Evolutionary conservation across 768 basidiomycete genomes (phyloP).

Genomic region (Albatrellus ellisii): DNA sequence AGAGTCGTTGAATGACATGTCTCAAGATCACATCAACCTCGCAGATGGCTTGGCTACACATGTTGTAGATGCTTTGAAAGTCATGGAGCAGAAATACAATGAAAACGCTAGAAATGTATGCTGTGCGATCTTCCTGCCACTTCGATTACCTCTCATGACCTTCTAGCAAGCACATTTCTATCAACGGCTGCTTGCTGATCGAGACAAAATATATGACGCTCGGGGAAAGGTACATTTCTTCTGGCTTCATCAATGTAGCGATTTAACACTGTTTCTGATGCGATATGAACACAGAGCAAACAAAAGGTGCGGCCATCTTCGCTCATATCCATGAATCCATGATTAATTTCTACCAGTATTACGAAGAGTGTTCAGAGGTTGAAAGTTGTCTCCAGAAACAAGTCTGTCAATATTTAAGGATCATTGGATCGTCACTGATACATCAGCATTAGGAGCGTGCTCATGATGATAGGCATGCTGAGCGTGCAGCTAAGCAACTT

Average conservation of each 20-base stretch:
- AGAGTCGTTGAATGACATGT: slow-evolving; percentile 39
- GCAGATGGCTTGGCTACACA: slow-evolving; percentile 48
- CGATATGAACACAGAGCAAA: slow-evolving; percentile 48
- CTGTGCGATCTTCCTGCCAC: not conserved
- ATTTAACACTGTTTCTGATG: not conserved
- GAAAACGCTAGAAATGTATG: slow-evolving; percentile 56
- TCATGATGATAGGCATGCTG: slow-evolving; percentile 64
- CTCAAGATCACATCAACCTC: slow-evolving; percentile 57
- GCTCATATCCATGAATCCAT: not conserved
- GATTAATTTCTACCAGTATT: slow-evolving; percentile 38
- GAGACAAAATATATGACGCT: slow-evolving; percentile 55
- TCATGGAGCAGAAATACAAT: slow-evolving; percentile 48
- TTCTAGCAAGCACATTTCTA: slow-evolving; percentile 55
- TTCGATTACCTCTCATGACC: slow-evolving; percentile 3
- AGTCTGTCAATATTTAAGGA: slow-evolving; percentile 25
- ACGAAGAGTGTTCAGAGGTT: slow-evolving; percentile 64
- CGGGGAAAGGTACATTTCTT: slow-evolving; percentile 45
- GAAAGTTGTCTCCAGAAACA: slow-evolving; percentile 71
- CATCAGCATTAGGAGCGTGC: slow-evolving; percentile 38
- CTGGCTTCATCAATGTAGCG: slow-evolving; percentile 1
- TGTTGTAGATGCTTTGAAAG: slow-evolving; percentile 50
- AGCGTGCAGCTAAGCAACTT: slow-evolving; percentile 56
- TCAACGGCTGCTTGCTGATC: slow-evolving; percentile 54
- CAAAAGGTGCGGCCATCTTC: slow-evolving; percentile 34
- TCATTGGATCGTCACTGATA: slow-evolving; percentile 4